Evolutionary conservation across 2,329 filamentous ascomycete species (phyloP), one percentile per base, ranked within the genome.

Genomic region (Talaromyces albobiverticillius): DNA sequence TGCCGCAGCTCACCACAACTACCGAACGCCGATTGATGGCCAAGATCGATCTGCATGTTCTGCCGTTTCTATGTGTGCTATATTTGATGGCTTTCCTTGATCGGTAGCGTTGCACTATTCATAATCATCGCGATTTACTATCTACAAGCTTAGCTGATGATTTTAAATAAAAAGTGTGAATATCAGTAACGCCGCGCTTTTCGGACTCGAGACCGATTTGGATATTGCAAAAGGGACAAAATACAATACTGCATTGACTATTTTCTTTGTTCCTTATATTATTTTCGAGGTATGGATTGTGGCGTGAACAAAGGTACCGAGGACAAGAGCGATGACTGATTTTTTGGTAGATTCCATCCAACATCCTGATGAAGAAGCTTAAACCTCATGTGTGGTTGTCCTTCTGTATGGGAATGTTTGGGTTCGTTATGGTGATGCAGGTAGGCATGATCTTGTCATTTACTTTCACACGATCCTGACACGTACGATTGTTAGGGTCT

Each of bases 361-460:
- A 89, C 65, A 81, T 91, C 52, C 71, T 90, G 25, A 74, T 92
- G 47, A 91, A 91, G 74, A 79, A 72, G 56, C 74, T 87, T 52
- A 81, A 78, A 59, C 87, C 87, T 1, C 80, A 86, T 58, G 73
- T 88, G 46, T 90, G 86, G 89, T 78, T 95, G 22, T 85, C 87
- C 3, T 67, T 83, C 50, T 95, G 92, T 75, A 95, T 95, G 87
- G 88, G 93, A 60, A 74, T 83, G 55, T 96, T 95, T 61, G 89
- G 90, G 9, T 75, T 95, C 20, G 82, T 86, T 42, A 89, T 87
- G 18, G 77, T 89, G 26, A 55, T 55, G 53, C 53, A 55, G 51
- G 51, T 53, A 38, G 26, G 41, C 32, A 22, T 36, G 6, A n/a
- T 31, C 11, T 13, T 31, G 5, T 3, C 11, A 18, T 25, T 8